Evolutionary conservation across 495 filamentous ascomycete species (phyloP), one percentile per base, ranked within the genome.

Genomic region (Venustampulla echinocandica): DNA sequence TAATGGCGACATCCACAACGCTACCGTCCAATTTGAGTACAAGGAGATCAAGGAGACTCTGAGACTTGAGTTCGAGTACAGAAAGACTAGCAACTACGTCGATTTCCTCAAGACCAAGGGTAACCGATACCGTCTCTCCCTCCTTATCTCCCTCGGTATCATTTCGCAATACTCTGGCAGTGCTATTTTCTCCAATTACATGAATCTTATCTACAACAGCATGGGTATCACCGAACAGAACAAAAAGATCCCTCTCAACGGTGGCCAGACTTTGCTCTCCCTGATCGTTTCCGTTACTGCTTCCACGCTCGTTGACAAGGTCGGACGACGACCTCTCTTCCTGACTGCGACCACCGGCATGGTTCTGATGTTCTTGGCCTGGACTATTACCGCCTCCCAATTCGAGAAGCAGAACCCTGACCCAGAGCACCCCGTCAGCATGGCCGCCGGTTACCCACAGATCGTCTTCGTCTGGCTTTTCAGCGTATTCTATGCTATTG

Each of bases 101-200:
- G 73, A 76, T 51, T 73, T 76, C 45, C 35, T 42, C 37, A 50
- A 24, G 42, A 55, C 46, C 18, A 50, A 44, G 44, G 82, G 83
- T 47, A 88, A 87, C 65, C 73, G 79, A 6, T 79, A 79, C 55
- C 73, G 81, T 20, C 56, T 84, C 3, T 44, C 61, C 30, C 61
- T 85, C 20, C 70, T 80, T 24, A 60, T 80, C 28, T 72, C 72
- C 17, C 65, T 81, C 23, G 79, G 79, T 54, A 54, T 80, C 55
- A 76, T 81, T 64, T 77, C 77, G 7, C 82, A 87, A 67, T 84
- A 76, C 69, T 78, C 75, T 41, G 82, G 82, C 42, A 84, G 85
- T 54, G 74, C 73, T 45, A 71, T 81, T 30, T 74, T 82, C 55
- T 77, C 73, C 11, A 78, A 78, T 55, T 79, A 76, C 50, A 68